Evolutionary conservation across 2,329 filamentous ascomycete genomes (phyloP).

Genomic region (Aspergillus felis): DNA sequence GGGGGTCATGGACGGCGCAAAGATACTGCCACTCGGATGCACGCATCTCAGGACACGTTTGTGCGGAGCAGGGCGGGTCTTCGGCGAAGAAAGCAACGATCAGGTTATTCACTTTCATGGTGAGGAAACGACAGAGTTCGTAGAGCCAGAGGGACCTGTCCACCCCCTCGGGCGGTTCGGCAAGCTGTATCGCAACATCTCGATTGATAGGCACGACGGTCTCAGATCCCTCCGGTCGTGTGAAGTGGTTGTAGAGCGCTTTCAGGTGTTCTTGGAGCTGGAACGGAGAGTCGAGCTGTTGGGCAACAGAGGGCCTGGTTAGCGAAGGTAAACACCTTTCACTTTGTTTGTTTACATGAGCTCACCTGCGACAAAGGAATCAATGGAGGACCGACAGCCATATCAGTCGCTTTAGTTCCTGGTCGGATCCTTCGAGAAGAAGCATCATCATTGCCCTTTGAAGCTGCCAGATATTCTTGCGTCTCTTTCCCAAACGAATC

Average conservation of each 20-base stretch:
- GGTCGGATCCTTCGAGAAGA: slow-evolving; percentile 82
- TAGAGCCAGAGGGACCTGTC: slow-evolving; percentile 94
- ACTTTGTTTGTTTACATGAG: slow-evolving; percentile 11
- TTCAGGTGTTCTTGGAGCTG: slow-evolving; percentile 97
- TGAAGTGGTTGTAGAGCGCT: slow-evolving; percentile 80
- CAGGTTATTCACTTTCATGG: slow-evolving; percentile 87
- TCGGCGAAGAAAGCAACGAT: slow-evolving; percentile 93
- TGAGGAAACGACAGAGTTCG: slow-evolving; percentile 93
- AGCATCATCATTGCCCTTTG: slow-evolving; percentile 63
- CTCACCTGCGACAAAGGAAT: slow-evolving; percentile 78
- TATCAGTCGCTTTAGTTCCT: slow-evolving; percentile 86
- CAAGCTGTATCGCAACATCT: slow-evolving; percentile 69
- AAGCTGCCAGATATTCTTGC: slow-evolving; percentile 49
- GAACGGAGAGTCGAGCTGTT: slow-evolving; percentile 90
- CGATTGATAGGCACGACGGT: slow-evolving; percentile 70
- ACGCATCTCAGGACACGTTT: slow-evolving; percentile 96
- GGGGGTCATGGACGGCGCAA: slow-evolving; percentile 93
- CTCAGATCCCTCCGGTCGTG: slow-evolving; percentile 55
- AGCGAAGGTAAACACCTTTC: slow-evolving; percentile 5
- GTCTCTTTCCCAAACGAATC: slow-evolving; percentile 58
- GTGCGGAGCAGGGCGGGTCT: slow-evolving; percentile 77
- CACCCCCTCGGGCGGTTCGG: slow-evolving; percentile 73
- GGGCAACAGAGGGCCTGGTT: slow-evolving; percentile 7
- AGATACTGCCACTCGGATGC: slow-evolving; percentile 99
- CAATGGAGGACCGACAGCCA: slow-evolving; percentile 86